Base-by-base conservation (phyloP, 352 stramenopile species). In the Globisporangium spiculum region DNA sequence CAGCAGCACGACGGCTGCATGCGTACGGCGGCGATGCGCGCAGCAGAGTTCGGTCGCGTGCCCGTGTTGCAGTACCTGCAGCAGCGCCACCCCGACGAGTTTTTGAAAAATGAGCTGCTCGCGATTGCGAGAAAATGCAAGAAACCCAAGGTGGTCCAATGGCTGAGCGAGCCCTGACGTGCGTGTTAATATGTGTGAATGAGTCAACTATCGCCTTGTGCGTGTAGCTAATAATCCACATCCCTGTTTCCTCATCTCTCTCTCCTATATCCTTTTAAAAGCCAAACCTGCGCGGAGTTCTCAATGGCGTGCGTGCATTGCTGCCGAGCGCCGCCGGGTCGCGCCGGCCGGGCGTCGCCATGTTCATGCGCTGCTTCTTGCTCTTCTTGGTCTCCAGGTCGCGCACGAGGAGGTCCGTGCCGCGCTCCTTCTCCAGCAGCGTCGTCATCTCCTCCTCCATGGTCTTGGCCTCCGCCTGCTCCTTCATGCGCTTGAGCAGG, bases 401-500 rank as follows among this genome's bases (percentile, higher is more conserved):
- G 71, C 60, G n/a, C 50, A 71, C 66, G 20, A 67, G 59, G 50
- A 71, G 58, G 34, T 69, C 56, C 4, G 66, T 71, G 20, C 73
- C 67, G 34, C 58, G 55, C 24, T 70, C 59, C 30, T 60, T 50
- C 9, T 64, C 72, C 41, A 69, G 65, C 50, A 68, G 77, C 4
- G 71, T 75, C 58, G 75, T 62, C 86, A 96, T 97, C 72, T 97
- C 90, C 3, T 84, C 48, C 75, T 97, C 89, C 89, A 97, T 97
- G 58, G 78, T 75, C 16, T 81, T 56, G 7, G 60, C 75, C 70
- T 87, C 86, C n/a, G 83, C 85, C 67, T 80, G 83, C 36, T 90
- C 87, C 75, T 97, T 98, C 78, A 78, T 92, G 38, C 92, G 83
- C 73, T 98, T 96, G 20, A 92, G 76, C 50, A 99, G 74, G 4